These are phyloP conservation scores for Scedosporium minutisporum DNA, from an alignment of 2,329 filamentous ascomycete genomes.

Conservation along the genomic window DNA sequence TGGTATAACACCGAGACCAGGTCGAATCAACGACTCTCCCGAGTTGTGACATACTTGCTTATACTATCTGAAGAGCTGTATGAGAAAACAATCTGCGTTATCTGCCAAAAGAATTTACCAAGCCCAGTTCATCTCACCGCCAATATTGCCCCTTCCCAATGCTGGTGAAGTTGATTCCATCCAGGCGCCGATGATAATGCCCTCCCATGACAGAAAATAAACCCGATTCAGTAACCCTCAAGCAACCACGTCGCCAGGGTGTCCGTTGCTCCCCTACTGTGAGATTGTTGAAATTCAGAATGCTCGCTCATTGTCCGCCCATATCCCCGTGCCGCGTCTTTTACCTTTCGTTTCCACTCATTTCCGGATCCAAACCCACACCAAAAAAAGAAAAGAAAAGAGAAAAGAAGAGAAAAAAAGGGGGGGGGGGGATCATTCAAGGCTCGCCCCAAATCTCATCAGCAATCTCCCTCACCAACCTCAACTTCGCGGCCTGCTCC, in stretches of 20 bases:
- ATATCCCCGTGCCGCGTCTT: neutral
- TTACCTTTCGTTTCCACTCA: neutral
- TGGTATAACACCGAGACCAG: no score
- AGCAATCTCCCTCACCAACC: conserved; percentile 60
- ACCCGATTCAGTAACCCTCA: neutral
- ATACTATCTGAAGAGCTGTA: neutral
- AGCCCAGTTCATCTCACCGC: neutral
- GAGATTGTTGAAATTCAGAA: conserved; percentile 9
- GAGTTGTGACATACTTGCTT: no score
- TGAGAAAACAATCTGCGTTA: neutral
- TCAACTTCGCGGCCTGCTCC: conserved; percentile 65
- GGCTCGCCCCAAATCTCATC: conserved; percentile 56
- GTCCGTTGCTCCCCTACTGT: neutral
- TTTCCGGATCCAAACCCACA: neutral
- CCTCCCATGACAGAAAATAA: neutral
- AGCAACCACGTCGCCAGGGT: neutral
- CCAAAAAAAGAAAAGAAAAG: neutral
- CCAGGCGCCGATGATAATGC: conserved; percentile 5
- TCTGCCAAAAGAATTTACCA: neutral
- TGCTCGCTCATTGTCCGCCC: no score
- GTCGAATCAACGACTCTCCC: no score
- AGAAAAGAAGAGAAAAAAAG: conserved; percentile 2
- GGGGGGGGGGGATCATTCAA: conserved; percentile 11
- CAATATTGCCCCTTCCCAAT: neutral
- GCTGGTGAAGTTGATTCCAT: conserved; percentile 7